phyloP scores from a whole-genome alignment of 805 yeast species.

The Ogataea minuta region DNA sequence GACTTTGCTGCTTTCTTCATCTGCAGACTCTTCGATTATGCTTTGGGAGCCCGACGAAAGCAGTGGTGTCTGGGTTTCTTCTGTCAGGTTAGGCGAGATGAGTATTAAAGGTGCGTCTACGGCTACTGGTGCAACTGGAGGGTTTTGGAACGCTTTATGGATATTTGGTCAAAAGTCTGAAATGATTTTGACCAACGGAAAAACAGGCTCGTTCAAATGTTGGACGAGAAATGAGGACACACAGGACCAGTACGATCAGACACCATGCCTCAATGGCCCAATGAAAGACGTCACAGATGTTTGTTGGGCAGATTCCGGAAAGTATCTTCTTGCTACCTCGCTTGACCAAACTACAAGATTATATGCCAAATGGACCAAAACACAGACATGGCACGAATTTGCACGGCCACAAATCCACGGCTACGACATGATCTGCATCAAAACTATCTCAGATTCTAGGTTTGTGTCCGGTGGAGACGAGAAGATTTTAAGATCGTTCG shows the following conservation, averaged over 20 bases:
- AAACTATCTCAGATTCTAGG: constrained; percentile 53
- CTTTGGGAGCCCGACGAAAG: constrained; percentile 86
- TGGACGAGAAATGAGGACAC: constrained; percentile 45
- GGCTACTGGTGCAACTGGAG: constrained; percentile 90
- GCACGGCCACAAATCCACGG: constrained; percentile 99
- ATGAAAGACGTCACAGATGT: constrained; percentile 72
- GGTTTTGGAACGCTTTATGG: constrained; percentile 71
- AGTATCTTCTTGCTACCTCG: constrained; percentile 72
- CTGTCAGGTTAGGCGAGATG: constrained; percentile 81
- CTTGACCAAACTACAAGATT: constrained; percentile 92
- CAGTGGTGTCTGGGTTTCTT: constrained; percentile 89
- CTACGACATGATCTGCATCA: constrained; percentile 86
- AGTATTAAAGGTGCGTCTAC: constrained; percentile 96
- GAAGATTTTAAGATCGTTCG: constrained; percentile 84
- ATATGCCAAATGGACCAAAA: constrained; percentile 59
- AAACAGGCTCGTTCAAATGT: constrained; percentile 87
- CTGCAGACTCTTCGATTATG: constrained; percentile 92
- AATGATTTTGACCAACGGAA: constrained; percentile 76
- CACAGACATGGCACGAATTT: constrained; percentile 77
- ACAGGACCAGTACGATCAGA: constrained; percentile 31
- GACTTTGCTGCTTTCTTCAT: constrained; percentile 69
- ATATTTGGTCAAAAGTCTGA: constrained; percentile 39
- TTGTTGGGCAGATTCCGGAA: constrained; percentile 68
- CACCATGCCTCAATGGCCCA: constrained; percentile 72
- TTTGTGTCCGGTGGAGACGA: constrained; percentile 97